phyloP scores from a whole-genome alignment of 805 yeast species.

The Yamadazyma philogaea region DNA sequence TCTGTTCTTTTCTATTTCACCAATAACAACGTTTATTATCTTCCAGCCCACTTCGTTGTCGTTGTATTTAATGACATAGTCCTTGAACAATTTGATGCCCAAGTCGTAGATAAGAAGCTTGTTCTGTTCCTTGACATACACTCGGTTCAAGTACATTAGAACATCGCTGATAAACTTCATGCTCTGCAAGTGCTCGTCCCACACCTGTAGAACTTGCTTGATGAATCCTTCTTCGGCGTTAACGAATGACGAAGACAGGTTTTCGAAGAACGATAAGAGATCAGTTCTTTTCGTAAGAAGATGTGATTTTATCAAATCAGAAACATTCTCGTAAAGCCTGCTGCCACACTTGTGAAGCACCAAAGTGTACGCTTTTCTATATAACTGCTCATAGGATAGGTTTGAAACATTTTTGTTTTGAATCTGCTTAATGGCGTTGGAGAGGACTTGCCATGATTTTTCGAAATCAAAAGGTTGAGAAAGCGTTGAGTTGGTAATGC shows the following conservation, averaged over 20 bases:
- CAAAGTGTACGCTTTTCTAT: slow-evolving; percentile 72
- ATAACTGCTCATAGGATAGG: slow-evolving; percentile 78
- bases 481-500: slow-evolving; percentile 19
- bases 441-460: slow-evolving; percentile 61
- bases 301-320: slow-evolving; percentile 45
- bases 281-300: slow-evolving; percentile 26
- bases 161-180: slow-evolving; percentile 83
- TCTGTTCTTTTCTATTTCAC: slow-evolving; percentile 56
- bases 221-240: slow-evolving; percentile 30
- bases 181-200: slow-evolving; percentile 70
- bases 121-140: slow-evolving; percentile 69
- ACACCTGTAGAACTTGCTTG: slow-evolving; percentile 40
- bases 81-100: slow-evolving; percentile 67
- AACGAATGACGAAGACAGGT: background rate
- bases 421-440: slow-evolving; percentile 69
- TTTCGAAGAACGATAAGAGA: slow-evolving; percentile 18
- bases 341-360: slow-evolving; percentile 71
- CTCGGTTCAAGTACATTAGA: slow-evolving; percentile 81
- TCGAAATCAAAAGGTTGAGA: slow-evolving; percentile 51
- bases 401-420: slow-evolving; percentile 68
- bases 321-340: slow-evolving; percentile 60
- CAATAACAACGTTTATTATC: slow-evolving; percentile 48
- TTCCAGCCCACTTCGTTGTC: slow-evolving; percentile 49
- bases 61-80: slow-evolving; percentile 50
- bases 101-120: slow-evolving; percentile 66